Conservation (phyloP, 805 yeast genomes). For the Middelhovenomyces tepae region DNA sequence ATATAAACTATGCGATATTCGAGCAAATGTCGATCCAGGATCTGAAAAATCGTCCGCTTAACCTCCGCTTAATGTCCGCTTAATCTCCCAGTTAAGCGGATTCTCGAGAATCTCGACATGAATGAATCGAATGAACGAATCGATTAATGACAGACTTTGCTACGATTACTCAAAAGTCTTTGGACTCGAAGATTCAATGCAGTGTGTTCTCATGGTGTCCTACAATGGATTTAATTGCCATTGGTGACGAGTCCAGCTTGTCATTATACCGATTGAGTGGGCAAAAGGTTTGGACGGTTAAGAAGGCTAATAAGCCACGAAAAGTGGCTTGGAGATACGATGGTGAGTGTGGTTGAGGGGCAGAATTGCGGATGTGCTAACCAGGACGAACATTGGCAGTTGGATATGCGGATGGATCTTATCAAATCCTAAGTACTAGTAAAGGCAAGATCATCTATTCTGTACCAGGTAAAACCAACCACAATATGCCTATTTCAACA, state of each 20-base stretch:
- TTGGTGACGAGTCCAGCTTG: constrained; percentile 33
- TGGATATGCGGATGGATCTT: constrained; percentile 36
- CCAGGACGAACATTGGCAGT: no score
- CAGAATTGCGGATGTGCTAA: no score
- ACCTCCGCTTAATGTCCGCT: constrained; percentile 1
- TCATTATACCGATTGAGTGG: constrained; percentile 49
- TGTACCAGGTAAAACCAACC: no score
- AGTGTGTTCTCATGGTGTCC: constrained; percentile 37
- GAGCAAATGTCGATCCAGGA: constrained; percentile 2
- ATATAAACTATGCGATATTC: constrained; percentile 1
- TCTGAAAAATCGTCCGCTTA: background rate
- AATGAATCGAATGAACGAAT: no score
- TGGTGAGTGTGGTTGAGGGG: constrained; percentile 31
- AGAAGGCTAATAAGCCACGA: constrained; percentile 11
- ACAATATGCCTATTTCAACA: no score
- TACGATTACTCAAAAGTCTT: constrained; percentile 10
- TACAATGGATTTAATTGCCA: constrained; percentile 42
- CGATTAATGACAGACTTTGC: background rate
- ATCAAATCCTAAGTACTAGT: constrained; percentile 38
- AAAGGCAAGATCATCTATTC: constrained; percentile 34
- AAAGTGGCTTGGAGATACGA: constrained; percentile 30
- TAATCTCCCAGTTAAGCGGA: no score
- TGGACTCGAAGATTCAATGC: constrained; percentile 13
- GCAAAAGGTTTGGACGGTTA: constrained; percentile 41
- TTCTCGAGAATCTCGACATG: no score